Evolutionary conservation across 108 stramenopile genomes (phyloP).

Genomic region (Nitzschia inconspicua): DNA sequence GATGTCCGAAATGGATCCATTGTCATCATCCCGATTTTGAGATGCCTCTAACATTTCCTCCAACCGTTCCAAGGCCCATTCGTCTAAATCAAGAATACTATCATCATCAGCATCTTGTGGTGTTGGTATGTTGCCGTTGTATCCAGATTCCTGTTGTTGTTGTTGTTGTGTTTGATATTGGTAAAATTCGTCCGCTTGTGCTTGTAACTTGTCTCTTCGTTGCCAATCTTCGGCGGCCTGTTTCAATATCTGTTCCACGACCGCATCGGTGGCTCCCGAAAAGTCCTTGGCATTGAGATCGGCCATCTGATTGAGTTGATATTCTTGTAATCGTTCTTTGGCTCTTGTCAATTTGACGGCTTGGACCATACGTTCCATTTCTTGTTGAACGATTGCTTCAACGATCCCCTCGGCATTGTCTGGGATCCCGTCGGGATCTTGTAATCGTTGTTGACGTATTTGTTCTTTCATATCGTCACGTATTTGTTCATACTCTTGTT

Average conservation of each 20-base stretch:
- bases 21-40: constrained; percentile 19
- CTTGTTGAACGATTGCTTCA: constrained; percentile 26
- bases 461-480: constrained; percentile 15
- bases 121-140: constrained; percentile 2
- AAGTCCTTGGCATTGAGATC: constrained; percentile 13
- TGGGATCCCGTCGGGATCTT: constrained; percentile 27
- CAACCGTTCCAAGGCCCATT: constrained; percentile 40
- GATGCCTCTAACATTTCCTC: constrained; percentile 30
- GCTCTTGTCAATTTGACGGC: constrained; percentile 14
- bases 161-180: constrained; percentile 24
- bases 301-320: constrained; percentile 14
- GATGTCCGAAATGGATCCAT: constrained; percentile 29
- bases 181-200: constrained; percentile 14
- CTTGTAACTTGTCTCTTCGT: constrained; percentile 20
- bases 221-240: constrained; percentile 29
- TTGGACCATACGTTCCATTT: constrained; percentile 38
- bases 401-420: constrained; percentile 14
- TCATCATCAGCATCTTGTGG: neutral
- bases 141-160: constrained; percentile 13
- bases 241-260: constrained; percentile 21
- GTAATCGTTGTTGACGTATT: constrained; percentile 20
- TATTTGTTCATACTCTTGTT: constrained; percentile 24
- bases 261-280: neutral
- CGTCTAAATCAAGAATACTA: constrained; percentile 29
- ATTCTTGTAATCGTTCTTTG: constrained; percentile 28